Percentiles rank a stretch among this genome's conserved stretches.
Evolutionary conservation across 75 land plant genomes (phyloP).

Genomic region (Pinus taeda): DNA sequence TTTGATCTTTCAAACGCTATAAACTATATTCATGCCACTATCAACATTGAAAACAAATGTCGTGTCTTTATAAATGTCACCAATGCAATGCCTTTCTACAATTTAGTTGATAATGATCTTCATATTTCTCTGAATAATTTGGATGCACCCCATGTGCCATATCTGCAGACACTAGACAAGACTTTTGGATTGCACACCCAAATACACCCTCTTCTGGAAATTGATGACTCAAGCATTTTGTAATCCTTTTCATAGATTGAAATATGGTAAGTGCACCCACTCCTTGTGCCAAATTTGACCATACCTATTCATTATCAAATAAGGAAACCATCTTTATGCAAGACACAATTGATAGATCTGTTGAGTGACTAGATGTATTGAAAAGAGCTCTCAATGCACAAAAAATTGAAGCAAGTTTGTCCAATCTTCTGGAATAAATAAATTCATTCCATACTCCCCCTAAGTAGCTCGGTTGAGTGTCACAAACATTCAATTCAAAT

Average conservation of each 20-base stretch:
- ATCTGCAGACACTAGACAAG: constrained; percentile 93
- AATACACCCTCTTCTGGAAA: constrained; percentile 61
- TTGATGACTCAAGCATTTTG: constrained; percentile 34
- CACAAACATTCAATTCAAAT: constrained; percentile 87
- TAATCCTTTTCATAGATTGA: constrained; percentile 85
- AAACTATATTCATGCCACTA: too few species aligned
- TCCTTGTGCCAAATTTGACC: constrained; percentile 87
- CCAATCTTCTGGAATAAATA: constrained; percentile 92
- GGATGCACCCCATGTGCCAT: constrained; percentile 99
- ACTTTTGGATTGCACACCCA: constrained; percentile 75
- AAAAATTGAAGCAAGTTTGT: constrained; percentile 88
- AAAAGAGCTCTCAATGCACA: constrained; percentile 84
- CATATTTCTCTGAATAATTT: constrained; percentile 84
- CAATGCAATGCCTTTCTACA: constrained; percentile 89
- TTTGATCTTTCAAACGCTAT: too few species aligned
- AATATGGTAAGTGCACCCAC: constrained; percentile 97
- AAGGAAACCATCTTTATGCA: constrained; percentile 87
- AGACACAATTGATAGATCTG: constrained; percentile 57
- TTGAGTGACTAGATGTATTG: constrained; percentile 53
- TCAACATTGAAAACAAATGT: too few species aligned
- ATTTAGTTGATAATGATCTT: constrained; percentile 84
- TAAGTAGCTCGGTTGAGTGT: constrained; percentile 91
- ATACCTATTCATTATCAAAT: constrained; percentile 99
- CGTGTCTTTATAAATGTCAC: too few species aligned
- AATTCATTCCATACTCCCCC: constrained; percentile 92